Evolutionary conservation across 805 yeast species (phyloP), one percentile per base, ranked within the genome.

Genomic region (Limtongia smithiae): DNA sequence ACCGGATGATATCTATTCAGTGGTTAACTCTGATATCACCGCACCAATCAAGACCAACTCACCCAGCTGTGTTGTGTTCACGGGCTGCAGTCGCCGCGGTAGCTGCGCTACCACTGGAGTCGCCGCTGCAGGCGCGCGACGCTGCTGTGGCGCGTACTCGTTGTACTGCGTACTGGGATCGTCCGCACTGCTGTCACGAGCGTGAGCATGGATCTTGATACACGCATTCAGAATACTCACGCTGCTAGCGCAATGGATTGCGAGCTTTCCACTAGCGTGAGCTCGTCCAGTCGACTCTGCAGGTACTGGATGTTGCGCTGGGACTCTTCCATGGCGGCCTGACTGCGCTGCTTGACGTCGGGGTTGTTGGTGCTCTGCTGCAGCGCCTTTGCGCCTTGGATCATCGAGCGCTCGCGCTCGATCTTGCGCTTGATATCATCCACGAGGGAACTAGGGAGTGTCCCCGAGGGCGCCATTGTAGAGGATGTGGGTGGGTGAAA

Each of bases 221-320:
- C n/a, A n/a, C n/a, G n/a, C n/a, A n/a, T n/a, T n/a, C n/a, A n/a
- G n/a, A 17, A 7, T 22, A 25, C 48, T 4, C 25, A 33, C 39
- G 22, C 36, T 6, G 24, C n/a, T 20, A 21, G 21, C 18, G 25
- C 5, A 14, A 37, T 17, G 5, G n/a, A 7, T 8, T 33, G 34
- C 9, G 59, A 43, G 17, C 34, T 45, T 35, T 62, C 54, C 54
- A 69, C 72, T 17, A 78, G 48, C 34, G 73, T 69, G 45, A 88
- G 71, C 59, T 83, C 84, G 45, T 76, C 74, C 59, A 93, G 72
- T 5, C 89, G 81, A 50, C 85, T 85, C 64, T 84, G 85, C 55
- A 93, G 76, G 62, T 91, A 93, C 58, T 87, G 90, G 58, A 93
- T 85, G 67, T 91, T 93, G 58, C 87, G 82, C 62, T 86, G 87